A percentile compares a stretch with the other conserved stretches of the same genome.
These are phyloP conservation scores for Monosporascus sp. DNA, from an alignment of 2,329 filamentous ascomycete species.

Conservation along the genomic window DNA sequence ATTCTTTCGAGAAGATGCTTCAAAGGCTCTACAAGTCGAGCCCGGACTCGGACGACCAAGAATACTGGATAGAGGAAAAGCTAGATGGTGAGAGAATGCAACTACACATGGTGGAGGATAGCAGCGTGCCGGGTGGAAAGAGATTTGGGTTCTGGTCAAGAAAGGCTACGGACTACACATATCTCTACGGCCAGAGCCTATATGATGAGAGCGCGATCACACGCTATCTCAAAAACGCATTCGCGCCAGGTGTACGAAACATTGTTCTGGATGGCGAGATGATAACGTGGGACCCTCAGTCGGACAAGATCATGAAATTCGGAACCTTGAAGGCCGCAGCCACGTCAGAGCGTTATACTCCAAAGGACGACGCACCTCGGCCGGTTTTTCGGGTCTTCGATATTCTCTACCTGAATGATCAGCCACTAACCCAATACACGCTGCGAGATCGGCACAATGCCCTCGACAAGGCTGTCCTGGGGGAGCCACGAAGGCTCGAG, in stretches of 20 bases:
- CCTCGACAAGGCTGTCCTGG: constrained; percentile 64
- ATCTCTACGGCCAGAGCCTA: constrained; percentile 79
- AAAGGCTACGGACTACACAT: constrained; percentile 94
- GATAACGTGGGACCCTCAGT: constrained; percentile 92
- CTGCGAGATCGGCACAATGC: constrained; percentile 75
- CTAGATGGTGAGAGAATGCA: constrained; percentile 97
- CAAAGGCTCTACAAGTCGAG: constrained; percentile 48
- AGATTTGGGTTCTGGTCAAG: constrained; percentile 88
- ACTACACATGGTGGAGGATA: constrained; percentile 80
- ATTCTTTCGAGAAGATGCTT: constrained; percentile 73
- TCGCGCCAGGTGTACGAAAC: constrained; percentile 71
- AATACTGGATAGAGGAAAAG: constrained; percentile 98
- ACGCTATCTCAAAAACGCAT: constrained; percentile 71
- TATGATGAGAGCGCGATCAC: constrained; percentile 74
- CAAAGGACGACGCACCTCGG: constrained; percentile 57
- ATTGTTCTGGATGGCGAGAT: constrained; percentile 96
- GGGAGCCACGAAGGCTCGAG: constrained; percentile 73
- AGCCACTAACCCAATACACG: constrained; percentile 74
- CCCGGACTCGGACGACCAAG: constrained; percentile 62
- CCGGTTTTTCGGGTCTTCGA: constrained; percentile 87
- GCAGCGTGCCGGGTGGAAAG: constrained; percentile 60
- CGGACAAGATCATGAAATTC: constrained; percentile 82
- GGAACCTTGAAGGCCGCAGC: constrained; percentile 92
- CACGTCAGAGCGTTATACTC: constrained; percentile 71
- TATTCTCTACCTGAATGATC: constrained; percentile 81